Percentiles rank a stretch among this genome's conserved stretches.
Evolutionary conservation across 352 stramenopile genomes (phyloP).

Genomic region (Sclerospora graminicola): DNA sequence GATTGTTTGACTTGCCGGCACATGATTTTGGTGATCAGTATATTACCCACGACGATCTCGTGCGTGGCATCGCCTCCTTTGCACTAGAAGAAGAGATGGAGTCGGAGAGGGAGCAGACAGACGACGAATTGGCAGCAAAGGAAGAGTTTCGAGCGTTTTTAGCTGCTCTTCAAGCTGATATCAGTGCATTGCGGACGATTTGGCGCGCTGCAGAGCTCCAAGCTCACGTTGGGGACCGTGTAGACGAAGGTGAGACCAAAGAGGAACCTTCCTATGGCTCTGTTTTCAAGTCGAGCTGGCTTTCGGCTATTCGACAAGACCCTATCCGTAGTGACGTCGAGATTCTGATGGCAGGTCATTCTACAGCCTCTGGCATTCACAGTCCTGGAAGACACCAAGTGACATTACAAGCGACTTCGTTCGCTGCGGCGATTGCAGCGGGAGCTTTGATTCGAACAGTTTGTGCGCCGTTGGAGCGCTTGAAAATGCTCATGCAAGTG

Average conservation of each 20-base stretch:
- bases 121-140: conserved; percentile 8
- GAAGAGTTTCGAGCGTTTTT: conserved; percentile 40
- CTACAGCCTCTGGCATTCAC: conserved; percentile 15
- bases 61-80: conserved; percentile 37
- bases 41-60: conserved; percentile 62
- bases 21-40: conserved; percentile 30
- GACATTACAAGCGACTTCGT: conserved; percentile 34
- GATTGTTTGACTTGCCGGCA: conserved; percentile 41
- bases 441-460: conserved; percentile 51
- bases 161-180: conserved; percentile 31
- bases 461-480: conserved; percentile 59
- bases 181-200: conserved; percentile 42
- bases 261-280: conserved; percentile 49
- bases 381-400: conserved; percentile 20
- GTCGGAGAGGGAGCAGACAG: conserved; percentile 9
- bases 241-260: conserved; percentile 21
- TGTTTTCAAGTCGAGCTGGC: conserved; percentile 62
- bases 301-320: conserved; percentile 63
- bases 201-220: conserved; percentile 65
- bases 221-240: conserved; percentile 20
- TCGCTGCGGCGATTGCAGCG: conserved; percentile 51
- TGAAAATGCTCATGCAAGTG: conserved; percentile 80
- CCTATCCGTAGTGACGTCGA: conserved; percentile 51
- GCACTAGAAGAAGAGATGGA: conserved; percentile 15
- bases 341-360: conserved; percentile 29